Evolutionary conservation across 495 filamentous ascomycete species (phyloP).

Genomic region (Pyronema omphalodes): DNA sequence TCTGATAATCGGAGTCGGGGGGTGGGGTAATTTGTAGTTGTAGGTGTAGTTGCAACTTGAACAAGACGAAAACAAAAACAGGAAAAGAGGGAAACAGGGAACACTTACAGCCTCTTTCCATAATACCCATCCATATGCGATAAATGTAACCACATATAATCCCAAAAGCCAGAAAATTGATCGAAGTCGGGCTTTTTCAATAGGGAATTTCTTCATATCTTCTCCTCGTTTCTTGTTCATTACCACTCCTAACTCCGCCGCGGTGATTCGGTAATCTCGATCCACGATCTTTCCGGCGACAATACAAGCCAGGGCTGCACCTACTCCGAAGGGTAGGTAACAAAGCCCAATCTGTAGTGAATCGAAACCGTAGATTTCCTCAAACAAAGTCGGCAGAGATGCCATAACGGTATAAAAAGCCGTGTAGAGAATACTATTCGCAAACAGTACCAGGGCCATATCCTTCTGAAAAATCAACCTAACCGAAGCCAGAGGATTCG

Average conservation of each 20-base stretch:
- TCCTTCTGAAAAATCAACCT: constrained; percentile 49
- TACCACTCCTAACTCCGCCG: constrained; percentile 30
- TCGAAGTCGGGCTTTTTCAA: constrained; percentile 44
- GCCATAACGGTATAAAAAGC: constrained; percentile 39
- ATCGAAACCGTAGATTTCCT: constrained; percentile 43
- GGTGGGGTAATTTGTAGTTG: too few relatives aligned
- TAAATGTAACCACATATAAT: constrained; percentile 27
- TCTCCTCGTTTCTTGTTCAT: constrained; percentile 34
- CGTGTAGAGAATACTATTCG: constrained; percentile 37
- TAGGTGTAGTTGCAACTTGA: too few relatives aligned
- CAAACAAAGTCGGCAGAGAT: constrained; percentile 34
- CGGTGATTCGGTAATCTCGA: constrained; percentile 37
- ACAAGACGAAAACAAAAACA: neutral
- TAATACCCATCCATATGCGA: constrained; percentile 42
- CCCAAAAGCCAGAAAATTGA: constrained; percentile 33
- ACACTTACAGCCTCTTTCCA: constrained; percentile 23
- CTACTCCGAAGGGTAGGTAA: constrained; percentile 43
- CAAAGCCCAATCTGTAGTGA: constrained; percentile 50
- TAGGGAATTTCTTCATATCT: constrained; percentile 39
- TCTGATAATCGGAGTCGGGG: too few relatives aligned
- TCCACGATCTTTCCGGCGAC: constrained; percentile 42
- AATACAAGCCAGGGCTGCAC: constrained; percentile 48
- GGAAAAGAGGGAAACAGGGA: neutral
- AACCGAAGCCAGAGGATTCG: constrained; percentile 53
- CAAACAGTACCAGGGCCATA: constrained; percentile 38